Percentiles rank a stretch among this genome's conserved stretches.
Conservation (phyloP, 2,329 filamentous ascomycete genomes). For the Aureobasidium sp. region DNA sequence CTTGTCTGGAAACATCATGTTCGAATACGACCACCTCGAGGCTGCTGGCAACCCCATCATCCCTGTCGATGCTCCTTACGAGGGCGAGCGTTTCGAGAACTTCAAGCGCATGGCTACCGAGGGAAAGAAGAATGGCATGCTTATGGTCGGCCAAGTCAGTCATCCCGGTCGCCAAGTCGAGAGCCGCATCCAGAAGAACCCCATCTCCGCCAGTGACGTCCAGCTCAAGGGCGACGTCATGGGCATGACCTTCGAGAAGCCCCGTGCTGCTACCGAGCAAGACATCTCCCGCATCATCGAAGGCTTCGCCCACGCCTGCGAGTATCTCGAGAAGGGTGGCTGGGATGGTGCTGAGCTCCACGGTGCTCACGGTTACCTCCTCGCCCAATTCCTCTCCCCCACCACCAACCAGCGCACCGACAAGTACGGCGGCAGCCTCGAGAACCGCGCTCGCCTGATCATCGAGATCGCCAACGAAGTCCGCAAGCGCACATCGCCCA, state of each 20-base stretch:
- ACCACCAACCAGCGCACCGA: constrained; percentile 37
- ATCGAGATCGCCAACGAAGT: constrained; percentile 33
- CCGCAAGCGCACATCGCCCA: constrained; percentile 27
- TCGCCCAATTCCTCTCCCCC: constrained; percentile 37
- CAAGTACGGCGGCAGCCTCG: constrained; percentile 36
- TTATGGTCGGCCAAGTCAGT: constrained; percentile 53
- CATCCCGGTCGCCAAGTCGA: constrained; percentile 52
- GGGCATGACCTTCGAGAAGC: constrained; percentile 46
- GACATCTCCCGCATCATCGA: constrained; percentile 53
- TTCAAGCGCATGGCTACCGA: constrained; percentile 50
- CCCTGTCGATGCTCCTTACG: constrained; percentile 41
- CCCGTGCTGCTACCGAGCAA: constrained; percentile 43
- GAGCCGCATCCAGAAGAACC: constrained; percentile 39
- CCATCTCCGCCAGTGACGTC: constrained; percentile 45
- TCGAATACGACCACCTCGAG: constrained; percentile 53
- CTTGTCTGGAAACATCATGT: constrained; percentile 56
- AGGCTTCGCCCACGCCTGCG: constrained; percentile 53
- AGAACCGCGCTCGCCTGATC: constrained; percentile 36
- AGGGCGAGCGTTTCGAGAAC: constrained; percentile 50
- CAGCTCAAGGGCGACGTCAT: constrained; percentile 36
- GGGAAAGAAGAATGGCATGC: constrained; percentile 48
- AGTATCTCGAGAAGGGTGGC: constrained; percentile 54
- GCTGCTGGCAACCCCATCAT: constrained; percentile 52
- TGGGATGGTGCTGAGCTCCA: constrained; percentile 45
- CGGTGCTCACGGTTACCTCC: constrained; percentile 34